Evolutionary conservation across 129 eudicot genomes (phyloP), one percentile per base, ranked within the genome.

Genomic region (Escallonia herrerae): DNA sequence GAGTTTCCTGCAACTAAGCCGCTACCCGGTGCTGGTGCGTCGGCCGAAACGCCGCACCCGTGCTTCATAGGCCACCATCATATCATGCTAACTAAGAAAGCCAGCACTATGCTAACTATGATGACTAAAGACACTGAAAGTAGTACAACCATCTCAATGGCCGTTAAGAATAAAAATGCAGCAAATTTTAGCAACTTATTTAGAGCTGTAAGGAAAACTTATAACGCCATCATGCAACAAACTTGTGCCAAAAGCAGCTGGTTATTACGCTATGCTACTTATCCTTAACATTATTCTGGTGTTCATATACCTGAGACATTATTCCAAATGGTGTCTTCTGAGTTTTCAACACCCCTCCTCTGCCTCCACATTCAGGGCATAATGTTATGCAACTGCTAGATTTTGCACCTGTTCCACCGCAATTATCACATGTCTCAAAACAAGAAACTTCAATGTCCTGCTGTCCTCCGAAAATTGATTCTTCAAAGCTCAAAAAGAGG

Each of bases 371-470:
- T 5, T 60, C 75, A 4, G 62, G 62, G 76, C 98, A 88, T 40
- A 63, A 42, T 82, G 74, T 78, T 51, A 93, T 42, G 64, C 67
- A 76, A 65, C 57, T 73, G 44, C 76, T 76, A 51, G 95, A 81
- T 72, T 80, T 88, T 39, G 96, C 98, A 64, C 98, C 96, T n/a
- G 90, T 81, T 65, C 98, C 98, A 71, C 71, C 75, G 76, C 98
- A 93, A 60, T 60, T 54, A 54, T 74, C 95, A 71, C 98, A 93
- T 71, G 77, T 73, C 76, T 85, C 95, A 15, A 60, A 65, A 63
- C 82, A 85, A 47, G 95, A 67, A 77, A 93, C 80, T 72, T 88
- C 95, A 69, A 86, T 58, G 4, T 77, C 84, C 15, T 64, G 67
- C 62, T 80, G 61, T 54, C 80, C 95, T 69, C 96, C 98, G 79